Conservation (phyloP, 257 asterid species). For the Linaria vulgaris region DNA sequence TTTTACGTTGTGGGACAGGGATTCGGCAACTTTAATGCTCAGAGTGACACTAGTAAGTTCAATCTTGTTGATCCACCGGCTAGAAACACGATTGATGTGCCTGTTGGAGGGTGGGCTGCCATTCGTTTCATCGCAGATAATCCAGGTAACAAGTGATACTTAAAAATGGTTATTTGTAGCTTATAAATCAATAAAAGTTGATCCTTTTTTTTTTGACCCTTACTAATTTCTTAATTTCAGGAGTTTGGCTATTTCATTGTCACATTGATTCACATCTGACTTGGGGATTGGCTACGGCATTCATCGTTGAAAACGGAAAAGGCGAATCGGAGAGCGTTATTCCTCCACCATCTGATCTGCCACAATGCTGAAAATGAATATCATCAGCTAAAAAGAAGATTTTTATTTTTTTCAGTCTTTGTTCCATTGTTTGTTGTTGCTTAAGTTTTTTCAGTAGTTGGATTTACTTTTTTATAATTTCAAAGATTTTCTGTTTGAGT, state of each 20-base stretch:
- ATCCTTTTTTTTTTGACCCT: background rate
- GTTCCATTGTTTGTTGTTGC: background rate
- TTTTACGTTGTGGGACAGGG: constrained; percentile 64
- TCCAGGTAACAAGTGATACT: constrained; percentile 43
- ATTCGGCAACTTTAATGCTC: constrained; percentile 54
- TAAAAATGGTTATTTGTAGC: background rate
- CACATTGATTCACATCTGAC: constrained; percentile 70
- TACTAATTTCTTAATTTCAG: constrained; percentile 28
- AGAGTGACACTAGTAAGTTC: constrained; percentile 41
- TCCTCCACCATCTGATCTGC: constrained; percentile 62
- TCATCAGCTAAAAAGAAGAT: background rate
- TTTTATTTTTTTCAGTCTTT: background rate
- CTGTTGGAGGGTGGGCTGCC: constrained; percentile 71
- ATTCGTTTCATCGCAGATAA: constrained; percentile 66
- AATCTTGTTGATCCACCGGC: constrained; percentile 60
- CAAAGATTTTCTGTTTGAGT: background rate
- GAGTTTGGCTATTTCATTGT: constrained; percentile 69
- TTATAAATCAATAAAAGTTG: background rate
- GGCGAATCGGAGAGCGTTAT: constrained; percentile 46
- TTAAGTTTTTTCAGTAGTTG: background rate
- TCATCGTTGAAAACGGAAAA: constrained; percentile 58
- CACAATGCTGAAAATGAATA: constrained; percentile 39
- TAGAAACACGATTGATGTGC: constrained; percentile 68
- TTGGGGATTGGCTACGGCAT: constrained; percentile 59
- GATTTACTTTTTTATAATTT: too few species aligned